These are phyloP conservation scores for Coelastrella sp. DNA, from an alignment of 139 green algal species.

Conservation along the genomic window DNA sequence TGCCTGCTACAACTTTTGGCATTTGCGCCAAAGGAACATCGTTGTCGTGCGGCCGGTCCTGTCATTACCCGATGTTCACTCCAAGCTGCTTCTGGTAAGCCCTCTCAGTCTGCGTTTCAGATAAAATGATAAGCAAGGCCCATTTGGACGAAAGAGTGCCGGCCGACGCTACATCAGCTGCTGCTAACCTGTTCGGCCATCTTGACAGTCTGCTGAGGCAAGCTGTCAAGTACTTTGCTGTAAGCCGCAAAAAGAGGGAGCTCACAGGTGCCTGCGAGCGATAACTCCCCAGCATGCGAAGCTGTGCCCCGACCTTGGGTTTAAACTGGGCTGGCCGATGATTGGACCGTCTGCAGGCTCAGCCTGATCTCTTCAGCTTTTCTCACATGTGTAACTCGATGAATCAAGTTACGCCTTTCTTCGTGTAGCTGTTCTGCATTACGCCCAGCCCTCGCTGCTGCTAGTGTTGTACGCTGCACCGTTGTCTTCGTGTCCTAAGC, in stretches of 20 bases:
- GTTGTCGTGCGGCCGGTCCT: neutral
- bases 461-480: too few relatives aligned
- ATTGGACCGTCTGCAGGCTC: too few relatives aligned
- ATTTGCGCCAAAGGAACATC: too few relatives aligned
- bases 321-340: too few relatives aligned
- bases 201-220: slow-evolving; percentile 18
- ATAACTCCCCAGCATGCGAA: neutral
- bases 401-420: too few relatives aligned
- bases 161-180: neutral
- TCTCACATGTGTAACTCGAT: too few relatives aligned
- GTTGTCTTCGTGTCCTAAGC: too few relatives aligned
- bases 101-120: slow-evolving; percentile 84
- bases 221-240: neutral
- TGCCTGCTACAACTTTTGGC: too few relatives aligned
- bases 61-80: slow-evolving; percentile 83
- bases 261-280: neutral
- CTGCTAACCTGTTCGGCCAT: slow-evolving; percentile 59
- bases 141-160: neutral
- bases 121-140: neutral
- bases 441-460: too few relatives aligned
- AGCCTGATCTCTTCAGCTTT: too few relatives aligned
- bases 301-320: too few relatives aligned
- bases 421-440: too few relatives aligned
- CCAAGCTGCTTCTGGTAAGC: slow-evolving; percentile 96
- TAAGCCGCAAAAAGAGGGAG: slow-evolving; percentile 37